Evolutionary conservation across 2,329 filamentous ascomycete species (phyloP).

Genomic region (Cercospora sp.): DNA sequence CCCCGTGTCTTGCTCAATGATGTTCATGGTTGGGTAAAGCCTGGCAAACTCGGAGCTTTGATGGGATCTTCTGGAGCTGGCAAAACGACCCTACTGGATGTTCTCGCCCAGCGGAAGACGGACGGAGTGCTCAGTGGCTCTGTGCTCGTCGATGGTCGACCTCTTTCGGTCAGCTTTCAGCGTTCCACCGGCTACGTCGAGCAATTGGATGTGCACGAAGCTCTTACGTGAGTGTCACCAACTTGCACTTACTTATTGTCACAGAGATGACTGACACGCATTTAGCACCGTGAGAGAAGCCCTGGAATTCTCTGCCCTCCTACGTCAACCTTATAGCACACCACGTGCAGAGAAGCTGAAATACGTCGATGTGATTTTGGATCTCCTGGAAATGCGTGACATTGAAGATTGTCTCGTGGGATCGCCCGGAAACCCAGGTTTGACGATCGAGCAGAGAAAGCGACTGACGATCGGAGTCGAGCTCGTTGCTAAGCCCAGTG

Average conservation of each 20-base stretch:
- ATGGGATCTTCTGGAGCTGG: slow-evolving; percentile 72
- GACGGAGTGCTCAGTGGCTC: slow-evolving; percentile 48
- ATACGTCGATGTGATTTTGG: slow-evolving; percentile 64
- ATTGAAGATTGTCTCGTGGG: slow-evolving; percentile 67
- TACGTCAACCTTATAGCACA: slow-evolving; percentile 61
- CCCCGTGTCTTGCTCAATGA: slow-evolving; percentile 56
- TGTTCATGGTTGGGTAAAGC: slow-evolving; percentile 70
- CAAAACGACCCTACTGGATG: slow-evolving; percentile 43
- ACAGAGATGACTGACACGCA: background rate
- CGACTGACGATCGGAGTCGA: slow-evolving; percentile 58
- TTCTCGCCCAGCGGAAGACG: slow-evolving; percentile 46
- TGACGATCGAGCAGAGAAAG: slow-evolving; percentile 55
- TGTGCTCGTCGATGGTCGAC: slow-evolving; percentile 46
- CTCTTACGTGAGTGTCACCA: slow-evolving; percentile 47
- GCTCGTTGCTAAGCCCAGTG: slow-evolving; percentile 56
- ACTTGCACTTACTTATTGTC: no score
- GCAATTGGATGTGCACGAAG: slow-evolving; percentile 67
- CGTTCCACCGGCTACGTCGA: slow-evolving; percentile 56
- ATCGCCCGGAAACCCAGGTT: slow-evolving; percentile 50
- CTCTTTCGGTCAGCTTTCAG: slow-evolving; percentile 48
- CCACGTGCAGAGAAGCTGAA: slow-evolving; percentile 62
- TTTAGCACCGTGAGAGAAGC: slow-evolving; percentile 62
- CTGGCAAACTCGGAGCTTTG: slow-evolving; percentile 73
- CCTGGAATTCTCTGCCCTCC: slow-evolving; percentile 63
- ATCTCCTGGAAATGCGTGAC: slow-evolving; percentile 63